Base-by-base conservation (phyloP, 768 basidiomycete species). In the Russula sp. region DNA sequence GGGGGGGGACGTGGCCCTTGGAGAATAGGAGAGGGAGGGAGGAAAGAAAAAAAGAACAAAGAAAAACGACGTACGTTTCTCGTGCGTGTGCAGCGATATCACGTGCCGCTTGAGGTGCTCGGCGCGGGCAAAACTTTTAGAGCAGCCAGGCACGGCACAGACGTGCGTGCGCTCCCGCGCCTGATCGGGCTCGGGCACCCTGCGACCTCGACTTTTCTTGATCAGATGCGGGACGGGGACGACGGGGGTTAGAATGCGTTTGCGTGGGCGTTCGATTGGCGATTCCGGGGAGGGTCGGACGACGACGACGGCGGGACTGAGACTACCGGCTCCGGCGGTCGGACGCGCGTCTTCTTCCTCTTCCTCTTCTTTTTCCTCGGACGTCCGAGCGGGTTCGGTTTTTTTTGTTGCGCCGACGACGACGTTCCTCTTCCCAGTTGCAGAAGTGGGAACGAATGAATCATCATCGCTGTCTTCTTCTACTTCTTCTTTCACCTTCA, bases 31-130 rank as follows among this genome's bases (percentile, higher is more conserved):
- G 16, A 16, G 18, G 7, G 16, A 42, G 6, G 16, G n/a, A n/a
- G n/a, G n/a, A n/a, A n/a, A n/a, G n/a, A n/a, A n/a, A n/a, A n/a
- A n/a, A n/a, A n/a, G n/a, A n/a, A n/a, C n/a, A 18, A 42, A 11
- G n/a, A 1, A 7, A 1, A 13, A 0, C 89, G 73, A 78, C 89
- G 73, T 66, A 92, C 90, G 87, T 78, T 88, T 90, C 68, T 91
- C 89, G 66, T 88, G 77, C 2, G 90, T 91, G 72, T 93, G 90
- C 52, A 93, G 86, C 57, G 84, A 85, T 61, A 86, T 73, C 20
- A 92, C 80, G 74, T 93, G 91, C 32, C 91, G 75, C 74, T 91
- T 90, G 60, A 94, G 75, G 72, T 93, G 91, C 67, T 92, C 89
- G 1, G 85, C 82, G 2, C 91, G 77, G 41, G 82, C 82, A 68